These are phyloP conservation scores for Lipomyces yamadae DNA, from an alignment of 805 yeast genomes.

Conservation along the genomic window DNA sequence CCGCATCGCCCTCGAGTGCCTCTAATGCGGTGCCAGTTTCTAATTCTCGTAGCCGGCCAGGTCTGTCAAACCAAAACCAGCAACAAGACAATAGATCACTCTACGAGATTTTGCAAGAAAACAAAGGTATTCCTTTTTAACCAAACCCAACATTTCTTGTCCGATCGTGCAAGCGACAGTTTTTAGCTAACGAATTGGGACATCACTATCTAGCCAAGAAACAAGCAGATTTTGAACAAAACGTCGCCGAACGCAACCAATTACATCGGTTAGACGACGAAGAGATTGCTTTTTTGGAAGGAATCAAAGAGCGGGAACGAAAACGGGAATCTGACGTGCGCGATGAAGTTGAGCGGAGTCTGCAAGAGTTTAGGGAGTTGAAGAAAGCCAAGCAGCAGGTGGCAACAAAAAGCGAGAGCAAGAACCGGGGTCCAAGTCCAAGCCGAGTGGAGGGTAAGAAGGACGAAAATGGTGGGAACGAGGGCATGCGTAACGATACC, in stretches of 20 bases:
- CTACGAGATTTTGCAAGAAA: conserved; percentile 32
- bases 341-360: conserved; percentile 18
- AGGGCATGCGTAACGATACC: neutral
- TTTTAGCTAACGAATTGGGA: conserved; percentile 1
- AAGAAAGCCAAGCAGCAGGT: conserved; percentile 6
- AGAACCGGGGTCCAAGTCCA: neutral
- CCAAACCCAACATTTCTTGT: neutral
- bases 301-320: conserved; percentile 19
- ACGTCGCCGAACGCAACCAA: conserved; percentile 22
- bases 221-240: conserved; percentile 31
- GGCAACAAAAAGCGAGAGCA: neutral
- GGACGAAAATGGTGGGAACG: neutral
- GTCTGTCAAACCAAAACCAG: conserved; percentile 12
- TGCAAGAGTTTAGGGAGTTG: conserved; percentile 19
- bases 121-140: conserved; percentile 23
- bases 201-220: conserved; percentile 18
- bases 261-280: conserved; percentile 33
- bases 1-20: conserved; percentile 6
- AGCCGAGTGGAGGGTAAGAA: neutral
- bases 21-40: conserved; percentile 7
- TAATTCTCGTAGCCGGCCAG: conserved; percentile 18
- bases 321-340: conserved; percentile 14
- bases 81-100: conserved; percentile 25
- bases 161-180: neutral
- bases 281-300: conserved; percentile 30